phyloP scores from a whole-genome alignment of 1,284 basidiomycete species.

The Rhodotorula sp. region DNA sequence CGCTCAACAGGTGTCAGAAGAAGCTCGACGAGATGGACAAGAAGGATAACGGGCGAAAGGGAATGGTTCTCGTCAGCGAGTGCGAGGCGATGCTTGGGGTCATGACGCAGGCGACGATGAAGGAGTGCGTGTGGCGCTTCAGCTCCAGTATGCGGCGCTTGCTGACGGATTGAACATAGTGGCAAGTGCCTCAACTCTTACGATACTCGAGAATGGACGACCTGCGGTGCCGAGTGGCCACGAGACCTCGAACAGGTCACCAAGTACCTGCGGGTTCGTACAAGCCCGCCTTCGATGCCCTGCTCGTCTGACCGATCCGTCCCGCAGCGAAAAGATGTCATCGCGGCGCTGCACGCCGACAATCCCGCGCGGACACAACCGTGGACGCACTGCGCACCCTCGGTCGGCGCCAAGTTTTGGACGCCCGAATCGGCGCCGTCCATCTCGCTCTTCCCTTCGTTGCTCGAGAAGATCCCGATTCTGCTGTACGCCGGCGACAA shows the following conservation, averaged over 20 bases:
- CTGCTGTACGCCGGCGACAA: slow-evolving; percentile 37
- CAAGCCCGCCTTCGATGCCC: slow-evolving; percentile 13
- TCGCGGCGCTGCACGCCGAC: slow-evolving; percentile 77
- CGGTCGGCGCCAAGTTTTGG: slow-evolving; percentile 68
- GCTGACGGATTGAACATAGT: slow-evolving; percentile 11
- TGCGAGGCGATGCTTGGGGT: slow-evolving; percentile 71
- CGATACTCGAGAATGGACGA: slow-evolving; percentile 78
- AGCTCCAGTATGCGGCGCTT: slow-evolving; percentile 56
- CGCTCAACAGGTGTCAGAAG: slow-evolving; percentile 66
- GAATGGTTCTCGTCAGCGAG: slow-evolving; percentile 57
- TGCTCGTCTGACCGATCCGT: too few species aligned
- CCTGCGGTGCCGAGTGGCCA: slow-evolving; percentile 98
- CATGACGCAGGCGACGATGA: slow-evolving; percentile 57
- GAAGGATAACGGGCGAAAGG: slow-evolving; percentile 54
- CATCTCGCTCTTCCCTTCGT: slow-evolving; percentile 72
- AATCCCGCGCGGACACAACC: slow-evolving; percentile 60
- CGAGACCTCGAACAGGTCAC: slow-evolving; percentile 76
- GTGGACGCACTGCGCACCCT: slow-evolving; percentile 84
- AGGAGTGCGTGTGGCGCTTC: slow-evolving; percentile 45
- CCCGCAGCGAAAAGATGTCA: slow-evolving; percentile 73
- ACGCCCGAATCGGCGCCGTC: slow-evolving; percentile 67
- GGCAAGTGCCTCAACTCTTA: slow-evolving; percentile 89
- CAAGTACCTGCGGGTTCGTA: slow-evolving; percentile 72
- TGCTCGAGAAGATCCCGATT: slow-evolving; percentile 69
- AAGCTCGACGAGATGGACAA: slow-evolving; percentile 56